Evolutionary conservation across 73 alveolate genomes (phyloP), one percentile per base, ranked within the genome.

Genomic region (Paramecium octaurelia): DNA sequence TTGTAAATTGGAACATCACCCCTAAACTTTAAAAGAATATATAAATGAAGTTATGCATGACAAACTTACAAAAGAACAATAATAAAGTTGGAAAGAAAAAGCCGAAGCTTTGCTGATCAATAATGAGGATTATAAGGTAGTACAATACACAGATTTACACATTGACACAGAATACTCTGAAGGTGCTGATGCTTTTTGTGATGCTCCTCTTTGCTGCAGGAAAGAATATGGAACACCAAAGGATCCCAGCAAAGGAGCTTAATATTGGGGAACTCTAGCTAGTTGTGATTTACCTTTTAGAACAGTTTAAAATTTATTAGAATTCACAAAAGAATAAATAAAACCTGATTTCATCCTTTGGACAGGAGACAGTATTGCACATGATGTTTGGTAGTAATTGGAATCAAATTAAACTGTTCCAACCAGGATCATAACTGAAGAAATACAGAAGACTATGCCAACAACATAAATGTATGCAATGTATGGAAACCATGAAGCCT

Each of bases 301-400:
- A 3, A 76, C 95, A 59, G 93, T 95, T 16, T 54, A 92, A 31
- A 90, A 93, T 85, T 92, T 95, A 85, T 38, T 94, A 59, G 80
- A 95, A 77, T 77, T 38, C 24, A 31, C 48, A 27, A 20, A 27
- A 9, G 95, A 96, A 40, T 84, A 59, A 21, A 27, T 87, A 58
- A 94, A 97, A 57, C 96, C 98, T n/a, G 99, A 98, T 87, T 93
- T 98, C 85, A 93, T 98, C 31, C 91, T 98, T 88, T 98, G 99
- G 99, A 98, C 99, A 12, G 99, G 99, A 12, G 99, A 98, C 92
- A 97, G 95, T 93, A 95, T 96, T 1, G 95, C 98, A 8, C 99
- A 98, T 92, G 98, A 96, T 92, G 94, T 94, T 27, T 98, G 99
- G 99, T 94, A 88, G 40, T 31, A 88, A 88, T 36, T 27, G 6